Conservation (phyloP, 1,139 yeast genomes). For the Candida sp. region DNA sequence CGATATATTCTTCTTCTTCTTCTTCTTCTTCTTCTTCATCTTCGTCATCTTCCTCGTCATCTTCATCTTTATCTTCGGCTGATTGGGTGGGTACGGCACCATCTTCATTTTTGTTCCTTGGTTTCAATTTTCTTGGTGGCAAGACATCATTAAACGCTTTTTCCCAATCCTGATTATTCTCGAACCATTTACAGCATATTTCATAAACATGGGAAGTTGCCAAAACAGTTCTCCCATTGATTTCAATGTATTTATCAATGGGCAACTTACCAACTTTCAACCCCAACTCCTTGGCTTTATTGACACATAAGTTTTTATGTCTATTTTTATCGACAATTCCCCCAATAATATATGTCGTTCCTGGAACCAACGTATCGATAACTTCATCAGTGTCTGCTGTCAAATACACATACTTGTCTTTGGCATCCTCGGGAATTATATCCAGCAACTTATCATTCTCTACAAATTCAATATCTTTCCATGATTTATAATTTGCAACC, state of each 20-base stretch:
- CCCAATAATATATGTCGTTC: conserved; percentile 81
- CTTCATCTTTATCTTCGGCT: neutral
- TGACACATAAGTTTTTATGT: conserved; percentile 75
- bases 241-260: conserved; percentile 76
- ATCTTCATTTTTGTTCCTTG: conserved; percentile 2
- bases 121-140: conserved; percentile 69
- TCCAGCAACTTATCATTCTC: conserved; percentile 43
- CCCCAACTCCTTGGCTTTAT: conserved; percentile 76
- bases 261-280: conserved; percentile 79
- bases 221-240: conserved; percentile 83
- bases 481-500: conserved; percentile 54
- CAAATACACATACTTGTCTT: conserved; percentile 54
- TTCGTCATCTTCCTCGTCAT: neutral
- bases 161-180: conserved; percentile 71
- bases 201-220: conserved; percentile 96
- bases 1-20: too few relatives aligned
- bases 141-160: conserved; percentile 78
- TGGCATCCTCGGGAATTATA: conserved; percentile 26
- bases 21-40: neutral
- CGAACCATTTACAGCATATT: conserved; percentile 77
- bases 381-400: conserved; percentile 84
- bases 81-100: neutral
- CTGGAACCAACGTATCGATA: conserved; percentile 59
- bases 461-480: conserved; percentile 61
- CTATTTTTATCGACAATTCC: conserved; percentile 97